Base-by-base conservation (phyloP, 345 rosid species). In the Acer negundo region DNA sequence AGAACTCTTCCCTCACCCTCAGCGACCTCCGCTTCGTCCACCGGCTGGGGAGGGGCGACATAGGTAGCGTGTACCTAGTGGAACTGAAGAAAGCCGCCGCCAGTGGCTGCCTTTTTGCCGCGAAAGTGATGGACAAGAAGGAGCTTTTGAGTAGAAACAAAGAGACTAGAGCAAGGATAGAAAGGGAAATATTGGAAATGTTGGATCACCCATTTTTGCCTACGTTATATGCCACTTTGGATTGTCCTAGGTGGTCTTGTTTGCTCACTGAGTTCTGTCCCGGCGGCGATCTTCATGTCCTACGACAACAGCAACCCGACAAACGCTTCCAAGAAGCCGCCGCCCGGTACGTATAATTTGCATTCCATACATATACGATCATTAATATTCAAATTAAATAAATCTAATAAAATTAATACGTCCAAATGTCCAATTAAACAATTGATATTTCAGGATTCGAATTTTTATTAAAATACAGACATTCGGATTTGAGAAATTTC, bases 151-250 rank as follows among this genome's bases (percentile, higher is more conserved):
- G 82, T n/a, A 75, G 97, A 79, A 91, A 90, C 81, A 94, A 94
- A 82, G 92, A 89, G 7, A 70, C 80, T 2, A 81, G 98, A 78
- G 94, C 96, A 0, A 86, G 75, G 77, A 84, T 91, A 35, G 98
- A 92, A 80, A 91, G 88, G 82, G 93, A 90, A 74, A 87, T 94
- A 2, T 63, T 94, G 80, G 90, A 90, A 70, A 77, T 84, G 74
- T 69, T 94, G 83, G 96, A 94, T 67, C 98, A 94, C 72, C 98
- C 98, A 0, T 94, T 94, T 70, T 79, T 94, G 82, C 98, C 98
- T 3, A 88, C 87, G 24, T 87, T 94, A 22, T 92, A 90, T 79
- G 91, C 91, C 76, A 86, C 90, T 10, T 84, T 92, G 77, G 94
- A 92, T 59, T 88, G 92, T 46, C 87, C 87, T 5, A 78, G 89